Percentiles rank a stretch among this genome's conserved stretches.
Evolutionary conservation across 2,329 filamentous ascomycete genomes (phyloP).

Genomic region (Fusarium nygamai): DNA sequence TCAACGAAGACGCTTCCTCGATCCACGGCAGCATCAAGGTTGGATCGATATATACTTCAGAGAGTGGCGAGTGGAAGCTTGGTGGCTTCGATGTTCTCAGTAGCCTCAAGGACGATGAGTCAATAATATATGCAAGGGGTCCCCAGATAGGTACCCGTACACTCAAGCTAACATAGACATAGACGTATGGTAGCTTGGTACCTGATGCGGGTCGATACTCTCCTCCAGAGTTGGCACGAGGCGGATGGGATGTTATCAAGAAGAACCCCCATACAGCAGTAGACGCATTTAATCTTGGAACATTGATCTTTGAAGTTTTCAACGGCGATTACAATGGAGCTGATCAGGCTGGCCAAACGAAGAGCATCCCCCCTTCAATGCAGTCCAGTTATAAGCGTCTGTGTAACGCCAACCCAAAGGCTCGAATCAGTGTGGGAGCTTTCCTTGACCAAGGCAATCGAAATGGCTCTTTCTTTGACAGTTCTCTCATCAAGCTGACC

Average conservation of each 20-base stretch:
- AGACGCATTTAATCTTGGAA: slow-evolving; percentile 88
- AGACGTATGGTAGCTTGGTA: slow-evolving; percentile 88
- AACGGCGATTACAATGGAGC: slow-evolving; percentile 81
- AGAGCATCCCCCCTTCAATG: slow-evolving; percentile 87
- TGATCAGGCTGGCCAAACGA: slow-evolving; percentile 87
- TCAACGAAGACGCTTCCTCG: slow-evolving; percentile 91
- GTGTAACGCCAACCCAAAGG: slow-evolving; percentile 88
- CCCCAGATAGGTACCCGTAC: neutral
- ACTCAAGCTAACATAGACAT: slow-evolving; percentile 12
- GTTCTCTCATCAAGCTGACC: slow-evolving; percentile 88
- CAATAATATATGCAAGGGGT: slow-evolving; percentile 78
- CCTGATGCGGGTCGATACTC: slow-evolving; percentile 87
- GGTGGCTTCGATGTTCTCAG: slow-evolving; percentile 94
- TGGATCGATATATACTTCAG: slow-evolving; percentile 89
- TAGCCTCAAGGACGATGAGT: slow-evolving; percentile 95
- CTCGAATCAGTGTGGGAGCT: slow-evolving; percentile 82
- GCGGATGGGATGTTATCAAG: slow-evolving; percentile 93
- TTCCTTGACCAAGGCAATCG: slow-evolving; percentile 92
- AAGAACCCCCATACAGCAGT: slow-evolving; percentile 81
- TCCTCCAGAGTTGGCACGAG: slow-evolving; percentile 84
- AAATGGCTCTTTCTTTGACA: slow-evolving; percentile 89
- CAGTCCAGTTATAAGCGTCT: slow-evolving; percentile 91
- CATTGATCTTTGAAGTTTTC: slow-evolving; percentile 88
- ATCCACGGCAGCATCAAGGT: slow-evolving; percentile 89
- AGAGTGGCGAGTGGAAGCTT: slow-evolving; percentile 98